Base-by-base conservation (phyloP, 2,329 filamentous ascomycete species). In the Fusarium sororula region DNA sequence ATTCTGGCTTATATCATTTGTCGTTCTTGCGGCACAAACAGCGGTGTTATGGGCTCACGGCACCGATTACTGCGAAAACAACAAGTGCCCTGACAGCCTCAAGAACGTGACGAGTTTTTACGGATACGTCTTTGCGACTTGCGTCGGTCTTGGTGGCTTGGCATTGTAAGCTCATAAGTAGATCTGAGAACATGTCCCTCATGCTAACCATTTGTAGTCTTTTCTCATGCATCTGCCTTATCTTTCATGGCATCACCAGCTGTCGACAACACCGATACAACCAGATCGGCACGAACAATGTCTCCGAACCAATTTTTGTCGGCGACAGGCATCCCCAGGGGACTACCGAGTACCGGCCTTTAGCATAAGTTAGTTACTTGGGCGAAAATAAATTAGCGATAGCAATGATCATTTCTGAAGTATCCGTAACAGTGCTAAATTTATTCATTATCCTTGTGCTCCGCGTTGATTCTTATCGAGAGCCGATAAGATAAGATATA, bases 1-100 rank as follows among this genome's bases (percentile, higher is more conserved):
- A 63, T 86, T 90, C 78, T 90, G 88, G 88, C 80, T 88, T 41
- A 74, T 81, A 58, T 81, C 84, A 3, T 85, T 87, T 45, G 83
- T 82, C 18, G 72, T 85, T 22, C 77, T 85, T 15, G 85, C 85
- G 13, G 55, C 74, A 26, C 74, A 83, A 47, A 80, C 83, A 17
- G 80, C 81, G 4, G 53, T 76, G 7, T 63, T 73, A 17, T 78
- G 80, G 62, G 56, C 57, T 18, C 65, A 73, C 14, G 30, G 57
- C n/a, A 50, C 64, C 8, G 67, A 69, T n/a, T 77, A 78, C 75
- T 72, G 73, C 14, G 72, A 77, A 45, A 70, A 63, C 42, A 74
- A 80, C 48, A 70, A 75, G 59, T 80, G 76, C 35, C 76, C 69
- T 13, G 61, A 60, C 32, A 51, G 24, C 17, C 3, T 76, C 12